Evolutionary conservation across 2,329 filamentous ascomycete species (phyloP).

Genomic region (Aureobasidium sp.): DNA sequence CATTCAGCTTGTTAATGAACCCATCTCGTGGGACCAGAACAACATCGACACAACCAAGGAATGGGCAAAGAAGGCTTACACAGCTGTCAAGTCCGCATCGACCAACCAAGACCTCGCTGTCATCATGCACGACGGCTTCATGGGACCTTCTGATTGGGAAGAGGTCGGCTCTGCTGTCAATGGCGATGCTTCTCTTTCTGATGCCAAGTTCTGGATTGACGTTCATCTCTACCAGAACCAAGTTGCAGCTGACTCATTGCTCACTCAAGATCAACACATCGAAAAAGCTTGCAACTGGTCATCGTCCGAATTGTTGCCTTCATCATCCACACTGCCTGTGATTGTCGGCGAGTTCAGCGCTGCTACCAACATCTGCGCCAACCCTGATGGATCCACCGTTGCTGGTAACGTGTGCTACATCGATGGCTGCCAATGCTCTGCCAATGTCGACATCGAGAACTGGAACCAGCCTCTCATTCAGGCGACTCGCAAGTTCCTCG

Average conservation of each 20-base stretch:
- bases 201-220: constrained; percentile 36
- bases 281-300: constrained; percentile 34
- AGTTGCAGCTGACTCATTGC: constrained; percentile 28
- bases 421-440: constrained; percentile 33
- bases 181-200: constrained; percentile 21
- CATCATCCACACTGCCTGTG: constrained; percentile 30
- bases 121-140: constrained; percentile 36
- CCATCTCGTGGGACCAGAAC: constrained; percentile 31
- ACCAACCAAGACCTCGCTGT: constrained; percentile 31
- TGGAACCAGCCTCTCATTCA: constrained; percentile 32
- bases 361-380: constrained; percentile 38
- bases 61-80: constrained; percentile 32
- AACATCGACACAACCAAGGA: constrained; percentile 28
- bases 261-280: constrained; percentile 36
- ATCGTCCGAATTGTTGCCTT: constrained; percentile 26
- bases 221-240: constrained; percentile 41
- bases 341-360: constrained; percentile 41
- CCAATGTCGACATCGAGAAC: constrained; percentile 28
- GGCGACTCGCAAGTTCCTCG: constrained; percentile 34
- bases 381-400: constrained; percentile 33
- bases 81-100: constrained; percentile 25
- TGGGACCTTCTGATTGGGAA: constrained; percentile 27
- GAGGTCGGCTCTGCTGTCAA: constrained; percentile 23
- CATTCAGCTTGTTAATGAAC: constrained; percentile 41
- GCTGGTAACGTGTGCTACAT: constrained; percentile 27